Percentiles rank a stretch among this genome's conserved stretches.
These are phyloP conservation scores for Penicillium samsonianum DNA, from an alignment of 495 filamentous ascomycete genomes.

Conservation along the genomic window DNA sequence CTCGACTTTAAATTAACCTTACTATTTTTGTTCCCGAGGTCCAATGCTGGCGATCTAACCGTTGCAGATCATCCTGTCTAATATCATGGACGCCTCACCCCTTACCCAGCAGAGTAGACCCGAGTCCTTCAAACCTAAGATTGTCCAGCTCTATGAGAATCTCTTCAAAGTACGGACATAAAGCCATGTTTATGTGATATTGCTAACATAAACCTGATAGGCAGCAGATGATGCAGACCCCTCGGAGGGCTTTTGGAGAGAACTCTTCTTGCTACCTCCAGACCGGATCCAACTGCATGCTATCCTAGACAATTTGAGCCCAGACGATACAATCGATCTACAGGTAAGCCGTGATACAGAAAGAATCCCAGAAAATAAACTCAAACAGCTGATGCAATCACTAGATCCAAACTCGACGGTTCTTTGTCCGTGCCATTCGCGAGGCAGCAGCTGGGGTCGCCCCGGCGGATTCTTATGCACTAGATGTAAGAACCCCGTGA, in stretches of 20 bases:
- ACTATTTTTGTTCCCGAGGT: background rate
- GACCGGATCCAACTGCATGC: constrained; percentile 64
- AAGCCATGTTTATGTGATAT: constrained; percentile 6
- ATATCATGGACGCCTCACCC: constrained; percentile 84
- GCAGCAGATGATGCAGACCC: constrained; percentile 60
- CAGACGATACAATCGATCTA: constrained; percentile 73
- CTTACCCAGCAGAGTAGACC: constrained; percentile 91
- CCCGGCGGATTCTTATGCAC: constrained; percentile 73
- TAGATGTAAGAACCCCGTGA: constrained; percentile 68
- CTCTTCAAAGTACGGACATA: constrained; percentile 71
- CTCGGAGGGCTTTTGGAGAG: constrained; percentile 91
- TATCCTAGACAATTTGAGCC: constrained; percentile 64
- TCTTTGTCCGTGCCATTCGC: constrained; percentile 72
- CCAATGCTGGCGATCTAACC: constrained; percentile 16
- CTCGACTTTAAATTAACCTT: constrained; percentile 5
- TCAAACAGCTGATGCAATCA: constrained; percentile 15
- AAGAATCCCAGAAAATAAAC: background rate
- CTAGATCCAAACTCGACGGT: constrained; percentile 70
- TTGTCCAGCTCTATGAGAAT: constrained; percentile 83
- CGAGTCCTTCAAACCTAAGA: constrained; percentile 88
- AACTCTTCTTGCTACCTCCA: constrained; percentile 88
- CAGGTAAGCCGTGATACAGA: constrained; percentile 51
- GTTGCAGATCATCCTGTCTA: constrained; percentile 18
- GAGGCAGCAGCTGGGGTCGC: constrained; percentile 63
- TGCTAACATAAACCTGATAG: constrained; percentile 19